A percentile compares a stretch with the other conserved stretches of the same genome.
These are phyloP conservation scores for Ceratocystis lukuohia DNA, from an alignment of 2,329 filamentous ascomycete species.

Conservation along the genomic window DNA sequence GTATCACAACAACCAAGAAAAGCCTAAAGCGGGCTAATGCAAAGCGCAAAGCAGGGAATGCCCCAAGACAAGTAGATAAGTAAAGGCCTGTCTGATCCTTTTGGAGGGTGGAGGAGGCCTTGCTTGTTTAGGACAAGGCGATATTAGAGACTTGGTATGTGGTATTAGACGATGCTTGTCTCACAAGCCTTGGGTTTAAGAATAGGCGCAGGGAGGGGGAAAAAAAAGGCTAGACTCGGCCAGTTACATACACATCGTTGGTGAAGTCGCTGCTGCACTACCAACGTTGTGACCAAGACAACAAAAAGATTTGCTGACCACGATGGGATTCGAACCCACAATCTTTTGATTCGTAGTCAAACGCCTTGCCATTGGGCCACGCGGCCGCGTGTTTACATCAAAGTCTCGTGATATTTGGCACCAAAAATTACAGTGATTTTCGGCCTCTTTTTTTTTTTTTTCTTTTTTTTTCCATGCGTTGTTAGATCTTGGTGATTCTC, in stretches of 20 bases:
- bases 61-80: background rate
- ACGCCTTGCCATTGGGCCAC: slow-evolving; percentile 18
- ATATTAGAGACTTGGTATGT: background rate
- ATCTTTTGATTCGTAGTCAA: slow-evolving; percentile 19
- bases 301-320: slow-evolving; percentile 4
- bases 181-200: background rate
- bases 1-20: background rate
- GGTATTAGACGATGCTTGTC: background rate
- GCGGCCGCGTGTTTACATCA: slow-evolving; percentile 3
- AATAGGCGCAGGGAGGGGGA: background rate
- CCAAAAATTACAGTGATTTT: background rate
- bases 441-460: background rate
- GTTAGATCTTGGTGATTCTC: no score
- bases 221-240: background rate
- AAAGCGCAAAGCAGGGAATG: background rate
- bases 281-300: background rate
- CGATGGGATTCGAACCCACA: slow-evolving; percentile 17
- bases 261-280: background rate
- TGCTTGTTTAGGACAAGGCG: background rate
- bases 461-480: background rate
- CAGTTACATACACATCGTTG: background rate
- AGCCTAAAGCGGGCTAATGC: background rate
- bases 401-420: no score
- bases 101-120: background rate
- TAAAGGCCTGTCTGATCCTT: background rate